phyloP scores from a whole-genome alignment of 2,329 filamentous ascomycete species.

The Phyllosticta capitalensis region DNA sequence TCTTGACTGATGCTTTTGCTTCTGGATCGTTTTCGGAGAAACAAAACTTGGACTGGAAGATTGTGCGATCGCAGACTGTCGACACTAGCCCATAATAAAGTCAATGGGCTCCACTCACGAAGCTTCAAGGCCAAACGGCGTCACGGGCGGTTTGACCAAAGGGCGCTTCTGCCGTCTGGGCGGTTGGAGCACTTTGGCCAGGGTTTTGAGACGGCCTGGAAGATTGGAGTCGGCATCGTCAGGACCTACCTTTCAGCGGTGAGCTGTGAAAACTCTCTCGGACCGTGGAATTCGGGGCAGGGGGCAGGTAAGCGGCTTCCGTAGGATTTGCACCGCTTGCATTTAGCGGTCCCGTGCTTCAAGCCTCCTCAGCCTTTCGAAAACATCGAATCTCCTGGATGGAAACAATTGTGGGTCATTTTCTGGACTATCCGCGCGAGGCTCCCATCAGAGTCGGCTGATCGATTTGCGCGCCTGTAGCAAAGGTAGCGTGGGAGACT shows the following conservation, averaged over 20 bases:
- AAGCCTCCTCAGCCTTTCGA: background rate
- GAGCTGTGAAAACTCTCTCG: background rate
- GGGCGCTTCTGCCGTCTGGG: background rate
- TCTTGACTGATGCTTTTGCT: no score
- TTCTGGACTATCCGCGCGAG: no score
- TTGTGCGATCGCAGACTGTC: no score
- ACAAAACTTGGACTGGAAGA: background rate
- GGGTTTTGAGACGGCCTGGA: background rate
- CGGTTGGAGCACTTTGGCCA: background rate
- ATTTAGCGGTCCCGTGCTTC: background rate
- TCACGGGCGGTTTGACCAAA: background rate
- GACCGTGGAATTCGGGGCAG: background rate
- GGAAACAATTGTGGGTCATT: background rate
- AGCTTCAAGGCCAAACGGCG: background rate
- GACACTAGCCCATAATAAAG: background rate
- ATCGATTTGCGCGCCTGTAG: background rate
- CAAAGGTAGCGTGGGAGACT: background rate
- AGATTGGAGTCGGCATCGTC: background rate
- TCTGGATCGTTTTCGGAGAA: background rate
- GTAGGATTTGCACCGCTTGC: background rate
- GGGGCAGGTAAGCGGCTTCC: background rate
- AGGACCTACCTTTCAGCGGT: background rate
- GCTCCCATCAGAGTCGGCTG: background rate
- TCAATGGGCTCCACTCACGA: background rate
- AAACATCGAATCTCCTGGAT: background rate